A percentile compares a stretch with the other conserved stretches of the same genome.
These are phyloP conservation scores for Phaeophleospora eucalypticola DNA, from an alignment of 2,329 filamentous ascomycete genomes.

Conservation along the genomic window DNA sequence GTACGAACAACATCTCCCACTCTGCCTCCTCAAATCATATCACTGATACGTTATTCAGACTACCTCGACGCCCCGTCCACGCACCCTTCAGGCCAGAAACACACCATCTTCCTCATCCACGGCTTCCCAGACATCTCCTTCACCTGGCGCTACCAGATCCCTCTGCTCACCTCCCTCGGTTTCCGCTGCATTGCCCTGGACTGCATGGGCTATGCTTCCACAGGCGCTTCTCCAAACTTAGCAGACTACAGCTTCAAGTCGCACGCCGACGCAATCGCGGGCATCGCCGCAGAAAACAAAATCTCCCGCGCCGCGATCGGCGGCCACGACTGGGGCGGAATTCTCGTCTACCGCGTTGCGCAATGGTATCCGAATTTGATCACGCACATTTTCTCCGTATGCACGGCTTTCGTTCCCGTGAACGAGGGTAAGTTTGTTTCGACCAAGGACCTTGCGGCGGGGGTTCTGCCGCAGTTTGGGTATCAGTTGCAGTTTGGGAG, in stretches of 20 bases:
- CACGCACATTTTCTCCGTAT: constrained; percentile 67
- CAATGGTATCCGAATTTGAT: constrained; percentile 71
- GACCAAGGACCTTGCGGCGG: no score
- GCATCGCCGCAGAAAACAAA: constrained; percentile 59
- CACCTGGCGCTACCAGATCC: constrained; percentile 88
- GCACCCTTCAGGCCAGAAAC: constrained; percentile 32
- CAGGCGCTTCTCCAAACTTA: constrained; percentile 40
- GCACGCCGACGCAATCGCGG: constrained; percentile 69
- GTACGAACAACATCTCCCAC: no score
- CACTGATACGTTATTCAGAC: constrained; percentile 24
- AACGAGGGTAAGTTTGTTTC: no score
- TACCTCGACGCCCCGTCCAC: constrained; percentile 41
- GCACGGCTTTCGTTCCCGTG: constrained; percentile 73
- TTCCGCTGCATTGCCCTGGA: constrained; percentile 80
- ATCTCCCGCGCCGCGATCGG: constrained; percentile 67
- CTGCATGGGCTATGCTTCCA: constrained; percentile 80
- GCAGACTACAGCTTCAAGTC: constrained; percentile 67
- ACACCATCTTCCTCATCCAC: constrained; percentile 58
- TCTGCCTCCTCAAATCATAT: neutral
- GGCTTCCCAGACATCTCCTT: constrained; percentile 80
- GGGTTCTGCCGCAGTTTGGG: constrained; percentile 62
- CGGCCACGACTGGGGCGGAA: constrained; percentile 89
- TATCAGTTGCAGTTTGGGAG: constrained; percentile 78
- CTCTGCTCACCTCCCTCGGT: constrained; percentile 65
- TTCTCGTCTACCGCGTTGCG: constrained; percentile 68